Evolutionary conservation across 805 yeast species (phyloP).

Genomic region (Saccharomyces eubayanus): DNA sequence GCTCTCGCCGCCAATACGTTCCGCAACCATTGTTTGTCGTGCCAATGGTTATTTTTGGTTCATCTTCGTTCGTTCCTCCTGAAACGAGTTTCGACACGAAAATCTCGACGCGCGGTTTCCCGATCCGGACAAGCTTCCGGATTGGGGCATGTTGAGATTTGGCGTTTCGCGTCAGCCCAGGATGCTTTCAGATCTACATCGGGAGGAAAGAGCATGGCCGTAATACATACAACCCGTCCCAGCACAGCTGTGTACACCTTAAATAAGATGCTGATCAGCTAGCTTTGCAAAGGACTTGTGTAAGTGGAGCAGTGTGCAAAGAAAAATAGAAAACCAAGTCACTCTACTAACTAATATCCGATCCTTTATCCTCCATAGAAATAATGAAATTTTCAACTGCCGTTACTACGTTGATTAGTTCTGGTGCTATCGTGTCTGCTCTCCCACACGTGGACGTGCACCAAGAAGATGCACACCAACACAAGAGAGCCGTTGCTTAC

Average conservation of each 20-base stretch:
- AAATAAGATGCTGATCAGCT: not conserved
- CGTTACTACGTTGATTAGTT: slow-evolving; percentile 24
- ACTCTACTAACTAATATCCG: slow-evolving; percentile 2
- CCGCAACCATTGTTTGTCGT: not conserved
- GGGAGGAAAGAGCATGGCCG: not conserved
- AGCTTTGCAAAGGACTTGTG: not conserved
- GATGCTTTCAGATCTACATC: not conserved
- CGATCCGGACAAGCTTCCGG: not conserved
- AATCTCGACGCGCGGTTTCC: not conserved
- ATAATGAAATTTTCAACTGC: slow-evolving; percentile 31
- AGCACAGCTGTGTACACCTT: not conserved
- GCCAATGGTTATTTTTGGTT: not conserved
- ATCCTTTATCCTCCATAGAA: not conserved
- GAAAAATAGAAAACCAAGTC: not conserved
- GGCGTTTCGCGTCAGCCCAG: not conserved
- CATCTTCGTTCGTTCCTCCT: not conserved
- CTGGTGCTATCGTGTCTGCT: slow-evolving; percentile 25
- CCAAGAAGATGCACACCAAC: slow-evolving; percentile 31
- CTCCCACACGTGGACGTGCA: slow-evolving; percentile 21
- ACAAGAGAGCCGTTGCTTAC: slow-evolving; percentile 41
- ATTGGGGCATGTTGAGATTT: not conserved
- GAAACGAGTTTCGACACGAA: not conserved
- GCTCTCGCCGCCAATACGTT: not conserved
- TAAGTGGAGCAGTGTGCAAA: not conserved
- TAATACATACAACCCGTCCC: not conserved